Percentiles rank a stretch among this genome's conserved stretches.
These are phyloP conservation scores for Ceratocystis cacaofunesta DNA, from an alignment of 2,329 filamentous ascomycete species.

Conservation along the genomic window DNA sequence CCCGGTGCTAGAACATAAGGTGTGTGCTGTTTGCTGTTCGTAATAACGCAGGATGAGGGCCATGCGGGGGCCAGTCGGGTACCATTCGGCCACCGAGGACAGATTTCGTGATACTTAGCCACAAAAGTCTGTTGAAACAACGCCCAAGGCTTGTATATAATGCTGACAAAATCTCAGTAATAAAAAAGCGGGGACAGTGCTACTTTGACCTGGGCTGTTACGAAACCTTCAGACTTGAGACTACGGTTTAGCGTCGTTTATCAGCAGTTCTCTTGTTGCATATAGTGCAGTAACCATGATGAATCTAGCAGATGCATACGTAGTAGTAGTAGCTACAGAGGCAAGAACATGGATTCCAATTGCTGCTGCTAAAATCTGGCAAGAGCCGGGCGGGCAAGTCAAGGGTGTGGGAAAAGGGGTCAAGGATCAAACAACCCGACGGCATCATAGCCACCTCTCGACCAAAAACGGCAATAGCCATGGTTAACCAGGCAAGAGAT, in stretches of 20 bases:
- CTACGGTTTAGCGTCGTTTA: neutral
- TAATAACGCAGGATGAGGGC: neutral
- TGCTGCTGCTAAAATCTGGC: neutral
- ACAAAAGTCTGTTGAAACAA: neutral
- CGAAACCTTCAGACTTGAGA: neutral
- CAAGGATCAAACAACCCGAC: neutral
- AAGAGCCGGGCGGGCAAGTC: neutral
- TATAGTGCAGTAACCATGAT: no score
- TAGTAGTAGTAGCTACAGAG: no score
- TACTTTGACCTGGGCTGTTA: neutral
- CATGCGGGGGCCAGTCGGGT: neutral
- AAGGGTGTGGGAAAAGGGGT: neutral
- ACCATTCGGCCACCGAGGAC: neutral
- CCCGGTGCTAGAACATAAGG: no score
- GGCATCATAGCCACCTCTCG: neutral
- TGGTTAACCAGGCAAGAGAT: neutral
- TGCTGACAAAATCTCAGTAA: conserved; percentile 2
- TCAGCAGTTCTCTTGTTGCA: no score
- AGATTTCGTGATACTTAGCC: neutral
- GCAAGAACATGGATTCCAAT: no score
- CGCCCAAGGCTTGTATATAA: neutral
- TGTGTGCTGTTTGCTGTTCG: neutral
- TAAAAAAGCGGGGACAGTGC: neutral
- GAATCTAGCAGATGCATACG: no score
- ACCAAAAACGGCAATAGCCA: neutral